Base-by-base conservation (phyloP, 164 flowering plant species). In the Tinospora cordifolia region DNA sequence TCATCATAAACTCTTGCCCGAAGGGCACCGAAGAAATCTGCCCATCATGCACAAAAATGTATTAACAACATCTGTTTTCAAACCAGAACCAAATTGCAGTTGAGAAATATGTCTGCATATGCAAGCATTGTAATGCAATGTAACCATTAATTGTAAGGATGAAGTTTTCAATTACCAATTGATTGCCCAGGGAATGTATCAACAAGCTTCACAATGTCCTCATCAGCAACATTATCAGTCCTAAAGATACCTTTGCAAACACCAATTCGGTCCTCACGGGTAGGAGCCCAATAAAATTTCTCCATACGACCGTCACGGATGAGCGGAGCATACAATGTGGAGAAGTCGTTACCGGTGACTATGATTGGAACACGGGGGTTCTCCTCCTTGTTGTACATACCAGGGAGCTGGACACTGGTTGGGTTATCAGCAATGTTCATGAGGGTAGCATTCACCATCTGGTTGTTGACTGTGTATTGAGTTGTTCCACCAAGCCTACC, bases 361-460 rank as follows among this genome's bases (percentile, higher is more conserved):
- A 84, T 80, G 78, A 84, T 78, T 60, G 86, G 83, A 8, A 82
- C 84, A n/a, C 83, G 82, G 49, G 81, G 74, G 44, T 81, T 81
- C 1, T 79, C 84, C 75, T 84, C 81, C 73, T 81, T 84, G 81
- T 79, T 81, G 83, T 82, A 81, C 84, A 84, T 81, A 46, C 84
- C 84, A 22, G 86, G 86, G 34, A 83, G 84, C 73, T 83, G 84
- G 30, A 84, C 86, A 44, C 66, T 78, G 39, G 86, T 84, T 12
- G 86, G 87, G 81, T 80, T 84, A 69, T 84, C 87, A 65, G 87
- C 84, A 46, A 84, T 82, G 81, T 84, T 84, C 87, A 84, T 84
- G 63, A 84, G 84, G 30, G 84, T 84, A 26, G 84, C 87, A 57
- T 82, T 82, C 51, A 82, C 87, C 84, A 84, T 84, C 77, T 84